Evolutionary conservation across 176 grass and related monocot species (phyloP).

Genomic region (sorghum (Sorghum bicolor)): Sorghum_bicolor_NCBIv3 NC_012877.2:4272001-4272500

Average conservation of each 20-base stretch:
- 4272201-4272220: slow-evolving; percentile 13
- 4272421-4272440: background rate
- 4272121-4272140: slow-evolving; percentile 51
- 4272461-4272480: background rate
- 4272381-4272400: background rate
- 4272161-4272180: slow-evolving; percentile 14
- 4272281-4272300: slow-evolving; percentile 6
- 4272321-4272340: background rate
- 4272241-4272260: background rate
- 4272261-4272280: background rate
- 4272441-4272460: background rate
- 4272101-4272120: slow-evolving; percentile 64
- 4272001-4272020: slow-evolving; percentile 77
- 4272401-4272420: background rate
- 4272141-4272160: slow-evolving; percentile 17
- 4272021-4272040: slow-evolving; percentile 86
- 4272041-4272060: slow-evolving; percentile 56
- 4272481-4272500: background rate
- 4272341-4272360: background rate
- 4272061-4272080: slow-evolving; percentile 55
- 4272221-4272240: background rate
- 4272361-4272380: background rate
- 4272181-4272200: background rate
- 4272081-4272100: slow-evolving; percentile 62
- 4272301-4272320: background rate